Evolutionary conservation across 1,139 yeast species (phyloP), one percentile per base, ranked within the genome.

Genomic region (Pichia sp.): DNA sequence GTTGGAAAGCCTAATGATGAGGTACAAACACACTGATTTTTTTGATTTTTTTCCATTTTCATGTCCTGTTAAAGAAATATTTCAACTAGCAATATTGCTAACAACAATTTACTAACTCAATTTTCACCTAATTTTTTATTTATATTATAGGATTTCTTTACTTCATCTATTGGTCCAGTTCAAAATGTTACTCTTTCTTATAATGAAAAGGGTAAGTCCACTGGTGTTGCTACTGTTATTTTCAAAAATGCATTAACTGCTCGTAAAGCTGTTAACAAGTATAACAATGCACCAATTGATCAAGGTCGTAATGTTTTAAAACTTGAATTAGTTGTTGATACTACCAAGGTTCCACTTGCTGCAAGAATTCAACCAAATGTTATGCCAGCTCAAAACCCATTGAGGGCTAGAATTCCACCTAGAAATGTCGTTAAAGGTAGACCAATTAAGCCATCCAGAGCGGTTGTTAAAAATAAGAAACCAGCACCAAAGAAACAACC

Each of bases 211-310:
- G 99, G 99, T 51, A 83, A 82, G 70, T 89, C 96, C 60, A 87
- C 87, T 61, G 99, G 99, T 70, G 81, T 83, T 73, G 96, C 96
- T 56, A 89, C 95, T 56, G 80, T 93, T 63, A 76, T 84, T 56
- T 93, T 93, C 77, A 81, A 75, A 67, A 74, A 76, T 55, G 71
- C 80, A 55, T 83, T 83, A 57, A 76, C 78, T 67, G 98, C 99
- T 49, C 71, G 74, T 57, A 74, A 71, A 61, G 96, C 97, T 45
- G 89, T 87, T 64, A 82, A 83, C 64, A 83, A 83, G 66, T 93
- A 86, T 74, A 87, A 93, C 69, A 95, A 95, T 63, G 95, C 96
- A 42, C 90, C 96, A 63, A 87, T 93, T 63, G 99, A 93, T 67
- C 85, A 85, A 50, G 97, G 97, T 55, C 79, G 84, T 56, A 72